phyloP scores from a whole-genome alignment of 106 monocot genomes.

The Acorus gramineus region DNA sequence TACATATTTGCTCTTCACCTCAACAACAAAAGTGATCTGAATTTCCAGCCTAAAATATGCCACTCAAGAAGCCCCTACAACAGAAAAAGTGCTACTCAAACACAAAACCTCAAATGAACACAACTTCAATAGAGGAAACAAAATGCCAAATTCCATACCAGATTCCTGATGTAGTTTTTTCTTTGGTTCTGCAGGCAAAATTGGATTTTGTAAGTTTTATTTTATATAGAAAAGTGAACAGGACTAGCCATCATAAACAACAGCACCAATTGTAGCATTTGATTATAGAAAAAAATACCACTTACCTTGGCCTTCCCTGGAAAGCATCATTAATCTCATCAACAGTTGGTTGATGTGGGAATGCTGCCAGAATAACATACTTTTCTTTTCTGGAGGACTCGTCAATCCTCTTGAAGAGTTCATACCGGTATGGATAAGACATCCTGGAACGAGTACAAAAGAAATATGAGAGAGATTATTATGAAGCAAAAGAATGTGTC shows the following conservation, averaged over 20 bases:
- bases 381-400: conserved; percentile 59
- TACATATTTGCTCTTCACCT: no score
- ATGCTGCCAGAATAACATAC: conserved; percentile 55
- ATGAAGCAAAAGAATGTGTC: background rate
- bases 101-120: background rate
- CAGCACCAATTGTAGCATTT: background rate
- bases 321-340: conserved; percentile 88
- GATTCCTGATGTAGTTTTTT: conserved; percentile 47
- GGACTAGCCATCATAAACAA: background rate
- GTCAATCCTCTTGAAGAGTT: conserved; percentile 76
- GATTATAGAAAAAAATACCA: no score
- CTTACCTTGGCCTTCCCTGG: conserved; percentile 62
- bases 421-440: conserved; percentile 69
- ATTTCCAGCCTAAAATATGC: conserved; percentile 31
- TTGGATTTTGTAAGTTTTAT: conserved; percentile 5
- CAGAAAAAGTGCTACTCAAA: background rate
- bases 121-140: background rate
- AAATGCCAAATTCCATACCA: conserved; percentile 30
- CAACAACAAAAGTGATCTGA: conserved; percentile 1
- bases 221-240: background rate
- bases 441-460: conserved; percentile 50
- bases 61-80: conserved; percentile 65
- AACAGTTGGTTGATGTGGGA: conserved; percentile 58
- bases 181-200: conserved; percentile 42
- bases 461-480: background rate